phyloP scores from a whole-genome alignment of 1,284 basidiomycete genomes.

The Xerocomus nothofagi region DNA sequence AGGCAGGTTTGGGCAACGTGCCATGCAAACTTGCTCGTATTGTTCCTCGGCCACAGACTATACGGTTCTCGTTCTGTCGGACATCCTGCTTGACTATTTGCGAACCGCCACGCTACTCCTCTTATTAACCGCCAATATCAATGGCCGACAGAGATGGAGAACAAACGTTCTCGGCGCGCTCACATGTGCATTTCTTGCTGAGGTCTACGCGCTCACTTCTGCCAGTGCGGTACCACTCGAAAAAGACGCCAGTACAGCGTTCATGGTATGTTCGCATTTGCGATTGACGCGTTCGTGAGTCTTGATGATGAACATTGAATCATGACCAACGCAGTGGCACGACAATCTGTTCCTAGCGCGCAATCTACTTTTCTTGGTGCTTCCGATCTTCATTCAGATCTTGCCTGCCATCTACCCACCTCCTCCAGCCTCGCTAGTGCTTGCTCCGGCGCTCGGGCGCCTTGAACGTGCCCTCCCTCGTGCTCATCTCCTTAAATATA shows the following conservation, averaged over 20 bases:
- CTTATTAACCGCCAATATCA: constrained; percentile 42
- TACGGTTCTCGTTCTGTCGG: constrained; percentile 55
- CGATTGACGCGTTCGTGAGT: neutral
- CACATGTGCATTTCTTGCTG: constrained; percentile 47
- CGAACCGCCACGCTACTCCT: constrained; percentile 56
- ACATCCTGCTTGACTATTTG: constrained; percentile 57
- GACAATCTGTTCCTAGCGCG: constrained; percentile 56
- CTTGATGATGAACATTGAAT: constrained; percentile 4
- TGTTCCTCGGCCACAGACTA: constrained; percentile 61
- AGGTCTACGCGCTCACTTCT: constrained; percentile 54
- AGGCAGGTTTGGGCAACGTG: constrained; percentile 63
- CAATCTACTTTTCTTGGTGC: constrained; percentile 54
- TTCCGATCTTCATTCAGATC: constrained; percentile 53
- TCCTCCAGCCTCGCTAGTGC: constrained; percentile 18
- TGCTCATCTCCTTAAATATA: constrained; percentile 54
- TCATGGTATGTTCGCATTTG: constrained; percentile 52
- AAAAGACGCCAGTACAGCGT: constrained; percentile 38
- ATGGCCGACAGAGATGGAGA: constrained; percentile 48
- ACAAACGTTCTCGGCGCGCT: constrained; percentile 49
- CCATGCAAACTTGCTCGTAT: constrained; percentile 59
- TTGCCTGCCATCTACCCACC: constrained; percentile 36
- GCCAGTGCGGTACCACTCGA: constrained; percentile 47
- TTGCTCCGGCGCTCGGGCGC: constrained; percentile 32
- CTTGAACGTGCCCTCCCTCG: constrained; percentile 44
- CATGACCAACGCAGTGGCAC: constrained; percentile 54